These are phyloP conservation scores for Penicillium sp. DNA, from an alignment of 2,329 filamentous ascomycete species.

Conservation along the genomic window DNA sequence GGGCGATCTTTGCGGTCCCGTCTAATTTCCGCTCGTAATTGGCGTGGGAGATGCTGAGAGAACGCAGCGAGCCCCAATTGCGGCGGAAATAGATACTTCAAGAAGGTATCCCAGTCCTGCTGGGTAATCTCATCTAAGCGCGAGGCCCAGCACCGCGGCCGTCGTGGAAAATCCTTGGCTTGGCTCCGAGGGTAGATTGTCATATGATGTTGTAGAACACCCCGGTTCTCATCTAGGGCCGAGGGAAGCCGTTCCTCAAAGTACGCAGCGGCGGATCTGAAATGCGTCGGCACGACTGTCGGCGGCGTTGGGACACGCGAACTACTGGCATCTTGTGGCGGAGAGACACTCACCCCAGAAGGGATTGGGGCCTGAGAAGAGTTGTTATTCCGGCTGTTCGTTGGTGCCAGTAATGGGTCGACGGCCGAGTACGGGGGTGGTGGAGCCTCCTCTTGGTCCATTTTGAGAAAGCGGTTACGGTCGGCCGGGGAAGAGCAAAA, in stretches of 20 bases:
- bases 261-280: slow-evolving; percentile 39
- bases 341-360: slow-evolving; percentile 20
- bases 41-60: slow-evolving; percentile 39
- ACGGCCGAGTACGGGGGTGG: slow-evolving; percentile 45
- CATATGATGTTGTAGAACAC: slow-evolving; percentile 37
- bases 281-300: slow-evolving; percentile 30
- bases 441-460: slow-evolving; percentile 43
- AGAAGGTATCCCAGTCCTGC: slow-evolving; percentile 47
- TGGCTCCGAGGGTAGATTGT: slow-evolving; percentile 45
- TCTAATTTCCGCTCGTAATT: slow-evolving; percentile 42
- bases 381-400: slow-evolving; percentile 23
- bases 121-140: slow-evolving; percentile 37
- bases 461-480: slow-evolving; percentile 17
- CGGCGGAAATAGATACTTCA: slow-evolving; percentile 44
- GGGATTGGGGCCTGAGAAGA: slow-evolving; percentile 18
- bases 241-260: slow-evolving; percentile 39
- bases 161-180: slow-evolving; percentile 43
- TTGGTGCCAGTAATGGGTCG: slow-evolving; percentile 36
- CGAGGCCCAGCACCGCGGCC: slow-evolving; percentile 43
- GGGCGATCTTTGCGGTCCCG: slow-evolving; percentile 44
- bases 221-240: slow-evolving; percentile 25
- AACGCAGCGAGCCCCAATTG: slow-evolving; percentile 40
- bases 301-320: slow-evolving; percentile 18
- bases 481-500: background rate
- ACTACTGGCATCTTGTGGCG: slow-evolving; percentile 15